Evolutionary conservation across 1,284 basidiomycete species (phyloP), one percentile per base, ranked within the genome.

Genomic region (Tilletia indica): DNA sequence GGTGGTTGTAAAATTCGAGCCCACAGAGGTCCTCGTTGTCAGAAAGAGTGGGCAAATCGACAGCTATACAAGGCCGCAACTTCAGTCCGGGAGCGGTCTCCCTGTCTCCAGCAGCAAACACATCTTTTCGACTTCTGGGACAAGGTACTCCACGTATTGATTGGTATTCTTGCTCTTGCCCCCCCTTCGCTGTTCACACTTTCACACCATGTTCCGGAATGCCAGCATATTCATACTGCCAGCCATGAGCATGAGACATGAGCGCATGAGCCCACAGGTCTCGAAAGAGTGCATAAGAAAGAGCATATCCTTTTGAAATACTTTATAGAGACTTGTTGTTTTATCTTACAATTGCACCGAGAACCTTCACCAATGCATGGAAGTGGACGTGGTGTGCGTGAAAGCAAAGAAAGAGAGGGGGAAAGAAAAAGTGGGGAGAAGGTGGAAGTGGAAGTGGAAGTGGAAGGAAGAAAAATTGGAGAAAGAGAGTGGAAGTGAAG

Each of bases 1-100:
- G 0, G 69, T 61, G 3, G 70, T 69, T 1, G 6, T 78, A 0
- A 66, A 72, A 14, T 78, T 78, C 66, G 72, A 67, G 0, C 72
- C 74, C 4, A 73, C 74, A n/a, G 69, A 70, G 31, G 71, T 77
- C 2, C 21, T 67, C 38, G 71, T 77, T 14, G 64, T 77, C 3
- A 67, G 74, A n/a, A 77, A 76, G 66, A 77, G 72, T 45, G 76
- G 72, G 2, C 70, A 69, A 9, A 70, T 77, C 25, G 76, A 77
- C 12, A 74, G 72, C 2, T 77, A 76, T 34, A 73, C 76, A 0
- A 54, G 76, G 0, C 76, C 76, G 1, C 39, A 12, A 16, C 36
- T 16, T 4, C 56, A 45, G 42, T 45, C 42, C 42, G 42, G 42
- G 42, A 45, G 3, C 42, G 14, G 42, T 14, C 14, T 45, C 42